Evolutionary conservation across 1,139 yeast genomes (phyloP).

Genomic region (Yamadazyma atlantica): DNA sequence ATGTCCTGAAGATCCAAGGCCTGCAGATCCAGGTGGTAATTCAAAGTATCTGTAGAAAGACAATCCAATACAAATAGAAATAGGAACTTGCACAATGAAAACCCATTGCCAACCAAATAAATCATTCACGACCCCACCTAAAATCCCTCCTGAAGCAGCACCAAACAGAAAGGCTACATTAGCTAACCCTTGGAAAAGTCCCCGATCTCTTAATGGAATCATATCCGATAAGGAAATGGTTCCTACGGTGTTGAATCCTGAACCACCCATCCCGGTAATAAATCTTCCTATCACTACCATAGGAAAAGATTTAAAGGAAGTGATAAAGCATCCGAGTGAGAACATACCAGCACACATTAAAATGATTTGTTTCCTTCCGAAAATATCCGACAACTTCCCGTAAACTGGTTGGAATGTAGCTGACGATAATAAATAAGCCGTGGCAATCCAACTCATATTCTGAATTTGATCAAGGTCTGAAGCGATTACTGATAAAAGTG

Average conservation of each 20-base stretch:
- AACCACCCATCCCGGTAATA: constrained; percentile 58
- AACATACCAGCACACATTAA: constrained; percentile 37
- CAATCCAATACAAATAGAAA: constrained; percentile 52
- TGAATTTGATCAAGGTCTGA: constrained; percentile 42
- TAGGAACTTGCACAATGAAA: constrained; percentile 57
- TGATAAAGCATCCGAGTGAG: constrained; percentile 40
- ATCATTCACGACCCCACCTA: constrained; percentile 71
- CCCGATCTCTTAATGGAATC: constrained; percentile 52
- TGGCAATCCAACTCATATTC: constrained; percentile 49
- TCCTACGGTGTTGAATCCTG: constrained; percentile 51
- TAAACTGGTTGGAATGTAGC: constrained; percentile 66
- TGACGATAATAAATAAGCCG: constrained; percentile 40
- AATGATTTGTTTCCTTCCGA: constrained; percentile 61
- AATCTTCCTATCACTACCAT: constrained; percentile 58
- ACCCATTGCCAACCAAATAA: constrained; percentile 78
- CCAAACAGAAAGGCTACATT: constrained; percentile 52
- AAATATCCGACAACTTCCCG: constrained; percentile 84
- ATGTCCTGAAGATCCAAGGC: constrained; percentile 42
- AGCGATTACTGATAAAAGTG: constrained; percentile 42
- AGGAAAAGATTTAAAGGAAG: constrained; percentile 39
- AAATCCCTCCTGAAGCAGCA: constrained; percentile 54
- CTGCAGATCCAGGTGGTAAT: constrained; percentile 51
- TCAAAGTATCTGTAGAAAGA: constrained; percentile 37
- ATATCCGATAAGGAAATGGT: constrained; percentile 55
- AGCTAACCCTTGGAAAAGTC: constrained; percentile 52